Conservation (phyloP, 2,329 filamentous ascomycete genomes). For the Chaetomium strumarium region DNA sequence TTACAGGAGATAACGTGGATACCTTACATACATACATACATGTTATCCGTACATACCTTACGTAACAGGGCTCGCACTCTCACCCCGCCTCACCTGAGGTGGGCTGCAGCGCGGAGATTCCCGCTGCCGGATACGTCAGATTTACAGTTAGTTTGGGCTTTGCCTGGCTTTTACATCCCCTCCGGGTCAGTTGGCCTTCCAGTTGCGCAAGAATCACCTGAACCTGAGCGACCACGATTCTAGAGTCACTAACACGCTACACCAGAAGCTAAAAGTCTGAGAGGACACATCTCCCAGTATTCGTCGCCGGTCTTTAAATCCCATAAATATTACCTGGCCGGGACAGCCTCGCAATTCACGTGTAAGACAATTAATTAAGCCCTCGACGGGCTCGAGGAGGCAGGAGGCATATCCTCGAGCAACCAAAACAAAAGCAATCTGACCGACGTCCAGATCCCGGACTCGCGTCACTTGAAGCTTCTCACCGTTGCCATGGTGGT, state of each 20-base stretch:
- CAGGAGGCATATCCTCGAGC: background rate
- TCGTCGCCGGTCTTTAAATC: too few species aligned
- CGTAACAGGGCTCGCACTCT: background rate
- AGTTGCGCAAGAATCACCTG: too few species aligned
- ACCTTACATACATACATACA: background rate
- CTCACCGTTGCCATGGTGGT: slow-evolving; percentile 61
- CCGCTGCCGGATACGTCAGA: slow-evolving; percentile 5
- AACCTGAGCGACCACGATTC: too few species aligned
- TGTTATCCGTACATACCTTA: too few species aligned
- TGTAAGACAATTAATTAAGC: background rate
- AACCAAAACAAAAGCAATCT: background rate
- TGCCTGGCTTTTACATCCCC: slow-evolving; percentile 6
- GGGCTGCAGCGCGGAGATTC: slow-evolving; percentile 5
- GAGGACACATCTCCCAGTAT: too few species aligned
- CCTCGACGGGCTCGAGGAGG: background rate
- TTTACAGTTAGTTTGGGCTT: background rate
- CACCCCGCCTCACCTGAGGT: too few species aligned
- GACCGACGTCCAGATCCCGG: background rate
- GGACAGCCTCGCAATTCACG: background rate
- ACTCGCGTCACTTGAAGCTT: background rate
- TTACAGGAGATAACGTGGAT: too few species aligned
- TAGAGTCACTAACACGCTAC: too few species aligned
- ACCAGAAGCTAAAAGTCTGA: too few species aligned
- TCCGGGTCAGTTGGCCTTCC: too few species aligned
- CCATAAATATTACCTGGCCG: too few species aligned